Conservation (phyloP, 805 yeast species). For the Candida suzukii region DNA sequence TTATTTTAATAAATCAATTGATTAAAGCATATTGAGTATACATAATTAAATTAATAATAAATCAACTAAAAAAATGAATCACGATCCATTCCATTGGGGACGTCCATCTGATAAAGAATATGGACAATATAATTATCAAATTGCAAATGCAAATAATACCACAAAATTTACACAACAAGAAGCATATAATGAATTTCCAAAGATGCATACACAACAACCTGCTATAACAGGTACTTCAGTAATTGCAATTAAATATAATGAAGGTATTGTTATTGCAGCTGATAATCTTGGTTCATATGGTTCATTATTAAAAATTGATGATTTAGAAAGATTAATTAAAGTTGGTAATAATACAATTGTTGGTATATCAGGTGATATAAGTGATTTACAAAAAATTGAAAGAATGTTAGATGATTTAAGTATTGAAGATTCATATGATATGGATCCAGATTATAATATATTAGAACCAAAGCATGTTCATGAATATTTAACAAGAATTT, state of each 20-base stretch:
- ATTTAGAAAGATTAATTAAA: slow-evolving; percentile 75
- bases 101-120: slow-evolving; percentile 81
- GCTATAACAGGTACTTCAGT: slow-evolving; percentile 96
- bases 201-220: slow-evolving; percentile 87
- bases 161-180: slow-evolving; percentile 7
- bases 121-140: slow-evolving; percentile 70
- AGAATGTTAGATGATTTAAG: slow-evolving; percentile 72
- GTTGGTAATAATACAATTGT: slow-evolving; percentile 86
- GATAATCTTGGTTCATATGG: slow-evolving; percentile 94
- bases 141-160: slow-evolving; percentile 51
- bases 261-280: slow-evolving; percentile 92
- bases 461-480: slow-evolving; percentile 84
- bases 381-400: slow-evolving; percentile 84
- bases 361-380: slow-evolving; percentile 90
- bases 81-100: slow-evolving; percentile 94
- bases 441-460: slow-evolving; percentile 39
- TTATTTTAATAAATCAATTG: too few species aligned
- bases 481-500: slow-evolving; percentile 75
- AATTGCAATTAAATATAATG: slow-evolving; percentile 79
- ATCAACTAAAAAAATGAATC: slow-evolving; percentile 57
- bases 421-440: slow-evolving; percentile 73
- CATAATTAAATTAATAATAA: background rate
- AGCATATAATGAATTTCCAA: slow-evolving; percentile 45
- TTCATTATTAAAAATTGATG: slow-evolving; percentile 77
- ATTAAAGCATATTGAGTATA: too few species aligned